Base-by-base conservation (phyloP, 371 early-diverging fungal genomes). In the Thermomucor indicae-seudaticae region DNA sequence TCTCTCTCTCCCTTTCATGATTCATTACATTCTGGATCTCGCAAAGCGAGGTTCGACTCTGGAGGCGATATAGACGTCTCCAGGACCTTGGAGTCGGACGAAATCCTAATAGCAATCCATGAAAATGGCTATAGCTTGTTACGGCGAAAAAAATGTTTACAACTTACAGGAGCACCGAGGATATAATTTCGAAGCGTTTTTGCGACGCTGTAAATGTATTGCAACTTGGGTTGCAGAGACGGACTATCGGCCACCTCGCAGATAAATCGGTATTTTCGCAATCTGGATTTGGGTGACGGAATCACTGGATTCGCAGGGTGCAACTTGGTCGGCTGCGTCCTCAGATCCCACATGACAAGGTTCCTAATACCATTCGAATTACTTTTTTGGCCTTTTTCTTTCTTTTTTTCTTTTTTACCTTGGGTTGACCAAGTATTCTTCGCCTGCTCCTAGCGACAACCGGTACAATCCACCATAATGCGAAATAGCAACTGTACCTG, bases 351-450 rank as follows among this genome's bases (percentile, higher is more conserved):
- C 50, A 81, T 71, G 7, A 79, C 55, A 40, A 80, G 51, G 43
- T 77, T 62, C 39, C 62, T 64, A 38, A 24, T 27, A 6, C 3
- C 2, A 12, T 12, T 31, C 27, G 7, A 14, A 29, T 5, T 12
- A 41, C 17, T 3, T 24, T 31, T 7, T 3, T 2, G 4, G 7
- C 16, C 16, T n/a, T 22, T 8, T 27, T n/a, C 8, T 24, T n/a
- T 27, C 0, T 30, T 20, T 41, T 31, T 44, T 37, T 4, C 28
- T 20, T 23, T 50, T 53, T 45, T 71, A 81, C 67, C 83, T 72
- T 28, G 90, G 87, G 56, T 86, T 86, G 8, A 86, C 87, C 34
- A 83, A 59, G 52, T 86, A 89, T 57, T 81, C 82, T 55, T 91
- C 89, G 10, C 78, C 81, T 17, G 82, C 77, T 5, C 72, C 65